These are phyloP conservation scores for Pouteria glomerata DNA, from an alignment of 148 eudicot species.

Conservation along the genomic window DNA sequence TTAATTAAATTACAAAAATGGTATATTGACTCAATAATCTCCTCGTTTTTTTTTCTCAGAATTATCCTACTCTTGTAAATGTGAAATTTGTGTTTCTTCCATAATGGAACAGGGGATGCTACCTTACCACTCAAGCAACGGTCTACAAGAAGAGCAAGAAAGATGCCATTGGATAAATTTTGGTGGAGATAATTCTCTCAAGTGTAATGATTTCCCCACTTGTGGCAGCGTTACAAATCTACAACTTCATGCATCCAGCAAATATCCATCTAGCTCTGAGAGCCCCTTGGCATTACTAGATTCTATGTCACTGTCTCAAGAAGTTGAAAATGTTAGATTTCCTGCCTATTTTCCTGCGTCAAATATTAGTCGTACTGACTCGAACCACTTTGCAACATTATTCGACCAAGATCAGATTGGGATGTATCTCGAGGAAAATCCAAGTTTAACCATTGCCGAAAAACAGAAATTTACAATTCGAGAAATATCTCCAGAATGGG, in stretches of 20 bases:
- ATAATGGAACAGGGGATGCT: conserved; percentile 25
- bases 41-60: too few species aligned
- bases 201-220: conserved; percentile 19
- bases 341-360: conserved; percentile 31
- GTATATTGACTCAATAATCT: too few species aligned
- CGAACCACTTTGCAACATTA: conserved; percentile 29
- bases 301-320: conserved; percentile 27
- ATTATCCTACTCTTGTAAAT: neutral
- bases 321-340: conserved; percentile 23
- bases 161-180: conserved; percentile 9
- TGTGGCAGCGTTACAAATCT: neutral
- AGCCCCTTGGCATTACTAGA: conserved; percentile 23
- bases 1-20: too few species aligned
- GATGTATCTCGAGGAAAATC: conserved; percentile 35
- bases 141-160: conserved; percentile 14
- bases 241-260: neutral
- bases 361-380: conserved; percentile 20
- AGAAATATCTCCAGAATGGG: conserved; percentile 78
- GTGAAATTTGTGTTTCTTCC: neutral
- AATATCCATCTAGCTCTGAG: conserved; percentile 12
- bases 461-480: conserved; percentile 67
- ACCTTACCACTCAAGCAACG: conserved; percentile 5
- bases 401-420: conserved; percentile 41
- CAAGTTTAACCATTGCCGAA: conserved; percentile 50
- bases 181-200: conserved; percentile 17